Evolutionary conservation across 2,329 filamentous ascomycete species (phyloP), one percentile per base, ranked within the genome.

Genomic region (Teratosphaeriaceae sp.): DNA sequence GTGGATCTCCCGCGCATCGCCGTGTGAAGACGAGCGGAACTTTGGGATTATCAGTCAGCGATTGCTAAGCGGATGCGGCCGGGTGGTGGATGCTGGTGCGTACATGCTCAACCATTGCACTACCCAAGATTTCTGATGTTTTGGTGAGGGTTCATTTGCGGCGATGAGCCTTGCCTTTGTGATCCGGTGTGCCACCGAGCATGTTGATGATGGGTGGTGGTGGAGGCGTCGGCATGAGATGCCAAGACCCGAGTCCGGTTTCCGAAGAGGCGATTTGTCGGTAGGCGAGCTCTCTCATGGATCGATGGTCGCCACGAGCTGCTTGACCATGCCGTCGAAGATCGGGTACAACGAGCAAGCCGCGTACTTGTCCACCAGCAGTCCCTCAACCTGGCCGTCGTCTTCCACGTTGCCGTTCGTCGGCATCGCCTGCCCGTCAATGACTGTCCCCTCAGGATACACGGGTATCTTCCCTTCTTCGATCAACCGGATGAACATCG

Each of bases 401-500:
- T 60, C 50, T 12, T 58, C 44, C 30, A 45, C 53, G 16, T 45
- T 44, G 37, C 52, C 49, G 13, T 49, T 48, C 9, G 38, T 59
- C 56, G 41, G 60, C 56, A 56, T 63, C 45, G 79, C 73, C 45
- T 71, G 64, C 1, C 80, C 80, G 46, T 76, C 70, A 21, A 85
- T 66, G 22, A 72, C 57, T 1, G 83, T 88, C 1, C 85, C 84
- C 44, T 75, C 69, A 0, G 84, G 84, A 60, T 89, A 88, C 13
- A 70, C 69, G 12, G 85, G 85, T 49, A 65, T 58, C 73, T 77
- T 67, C 5, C 72, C 73, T 46, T 86, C 87, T 64, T 97, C 90
- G 31, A 98, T 79, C 58, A 98, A 66, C 52, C 84, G 77, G 36
- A 92, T 85, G 62, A 97, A 96, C 57, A 89, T 86, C 16, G 88